Conservation (phyloP, 306 rosid genomes). For the Sechiopsis laciniata region DNA sequence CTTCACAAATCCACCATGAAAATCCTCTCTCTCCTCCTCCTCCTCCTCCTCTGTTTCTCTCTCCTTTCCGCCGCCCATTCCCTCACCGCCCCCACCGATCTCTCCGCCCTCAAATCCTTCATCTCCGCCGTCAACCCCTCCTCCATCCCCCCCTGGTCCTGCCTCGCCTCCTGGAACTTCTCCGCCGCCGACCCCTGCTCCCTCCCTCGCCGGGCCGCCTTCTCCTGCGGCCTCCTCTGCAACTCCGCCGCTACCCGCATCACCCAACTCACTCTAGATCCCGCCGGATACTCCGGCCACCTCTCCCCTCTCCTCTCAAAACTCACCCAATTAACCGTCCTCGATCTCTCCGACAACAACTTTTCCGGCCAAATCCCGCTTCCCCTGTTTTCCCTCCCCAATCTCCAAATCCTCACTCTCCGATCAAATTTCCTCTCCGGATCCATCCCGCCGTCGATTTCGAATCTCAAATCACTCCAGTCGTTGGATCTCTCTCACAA, state of each 20-base stretch:
- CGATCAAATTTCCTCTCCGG: conserved; percentile 67
- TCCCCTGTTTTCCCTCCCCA: conserved; percentile 54
- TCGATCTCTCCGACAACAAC: conserved; percentile 66
- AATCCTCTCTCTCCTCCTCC: conserved; percentile 10
- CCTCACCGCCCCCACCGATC: conserved; percentile 51
- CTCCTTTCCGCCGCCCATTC: conserved; percentile 16
- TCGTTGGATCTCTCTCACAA: conserved; percentile 57
- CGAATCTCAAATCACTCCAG: conserved; percentile 45
- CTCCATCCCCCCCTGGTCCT: conserved; percentile 62
- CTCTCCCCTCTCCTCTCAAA: conserved; percentile 60
- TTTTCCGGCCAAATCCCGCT: conserved; percentile 64
- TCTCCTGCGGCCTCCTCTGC: conserved; percentile 78
- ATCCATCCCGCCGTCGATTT: conserved; percentile 43
- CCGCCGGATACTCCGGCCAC: conserved; percentile 64
- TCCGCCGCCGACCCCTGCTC: conserved; percentile 67
- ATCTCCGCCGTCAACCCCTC: conserved; percentile 61
- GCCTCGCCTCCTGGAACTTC: conserved; percentile 88
- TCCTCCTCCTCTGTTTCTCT: conserved; percentile 12
- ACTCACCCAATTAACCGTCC: conserved; percentile 46
- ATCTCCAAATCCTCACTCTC: conserved; percentile 55
- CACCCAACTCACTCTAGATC: conserved; percentile 83
- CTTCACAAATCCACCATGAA: conserved; percentile 2
- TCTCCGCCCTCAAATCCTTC: conserved; percentile 71
- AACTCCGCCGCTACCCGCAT: conserved; percentile 46
- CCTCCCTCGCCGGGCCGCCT: conserved; percentile 60